These are phyloP conservation scores for Gloeostereum incarnatum DNA, from an alignment of 768 basidiomycete species.

Conservation along the genomic window DNA sequence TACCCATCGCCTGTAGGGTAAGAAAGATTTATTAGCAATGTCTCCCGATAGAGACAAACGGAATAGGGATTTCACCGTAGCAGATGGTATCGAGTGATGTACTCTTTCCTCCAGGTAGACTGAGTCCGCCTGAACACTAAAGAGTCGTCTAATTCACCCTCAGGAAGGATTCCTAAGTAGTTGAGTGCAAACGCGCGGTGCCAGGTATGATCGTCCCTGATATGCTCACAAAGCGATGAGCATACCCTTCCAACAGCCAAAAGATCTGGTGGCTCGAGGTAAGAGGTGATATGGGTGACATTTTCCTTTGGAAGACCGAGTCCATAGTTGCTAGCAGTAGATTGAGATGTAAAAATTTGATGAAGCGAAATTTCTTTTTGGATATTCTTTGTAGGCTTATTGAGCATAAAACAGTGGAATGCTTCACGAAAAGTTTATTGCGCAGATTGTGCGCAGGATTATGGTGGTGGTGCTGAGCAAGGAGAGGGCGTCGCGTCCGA, in stretches of 20 bases:
- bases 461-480: too few species aligned
- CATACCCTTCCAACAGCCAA: conserved; percentile 46
- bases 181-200: conserved; percentile 62
- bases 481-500: too few species aligned
- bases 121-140: conserved; percentile 49
- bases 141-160: conserved; percentile 38
- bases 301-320: conserved; percentile 54
- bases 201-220: conserved; percentile 78
- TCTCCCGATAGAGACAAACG: background rate
- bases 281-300: conserved; percentile 68
- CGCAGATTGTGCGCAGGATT: too few species aligned
- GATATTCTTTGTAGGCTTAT: conserved; percentile 34
- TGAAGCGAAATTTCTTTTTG: conserved; percentile 24
- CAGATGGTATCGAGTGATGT: conserved; percentile 44
- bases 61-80: conserved; percentile 44
- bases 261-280: conserved; percentile 57
- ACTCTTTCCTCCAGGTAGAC: conserved; percentile 63
- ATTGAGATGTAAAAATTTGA: conserved; percentile 16
- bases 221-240: conserved; percentile 46
- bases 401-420: conserved; percentile 60
- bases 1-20: conserved; percentile 53
- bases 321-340: conserved; percentile 41
- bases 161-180: conserved; percentile 58
- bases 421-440: too few species aligned
- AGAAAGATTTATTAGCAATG: conserved; percentile 1